phyloP scores from a whole-genome alignment of 176 grass and related monocot species.

The Avena eriantha region DNA sequence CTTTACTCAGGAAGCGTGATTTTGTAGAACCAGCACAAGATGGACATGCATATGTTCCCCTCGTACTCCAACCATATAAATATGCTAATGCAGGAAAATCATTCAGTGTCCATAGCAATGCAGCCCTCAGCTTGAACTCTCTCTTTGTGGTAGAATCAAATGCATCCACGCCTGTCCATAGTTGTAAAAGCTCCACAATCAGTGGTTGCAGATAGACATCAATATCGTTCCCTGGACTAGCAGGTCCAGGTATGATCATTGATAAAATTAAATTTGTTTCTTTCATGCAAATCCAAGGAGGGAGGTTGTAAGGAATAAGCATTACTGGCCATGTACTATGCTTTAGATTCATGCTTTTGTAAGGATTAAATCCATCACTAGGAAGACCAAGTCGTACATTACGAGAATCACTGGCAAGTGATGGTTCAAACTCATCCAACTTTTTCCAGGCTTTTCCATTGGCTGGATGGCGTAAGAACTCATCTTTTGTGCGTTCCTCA shows the following conservation, averaged over 20 bases:
- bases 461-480: neutral
- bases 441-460: slow-evolving; percentile 8
- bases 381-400: slow-evolving; percentile 7
- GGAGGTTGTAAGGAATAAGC: slow-evolving; percentile 34
- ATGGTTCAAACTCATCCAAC: neutral
- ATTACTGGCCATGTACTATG: slow-evolving; percentile 29
- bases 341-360: slow-evolving; percentile 11
- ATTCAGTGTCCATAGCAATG: neutral
- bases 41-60: neutral
- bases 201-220: slow-evolving; percentile 1
- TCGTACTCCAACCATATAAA: slow-evolving; percentile 2
- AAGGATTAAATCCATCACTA: slow-evolving; percentile 31
- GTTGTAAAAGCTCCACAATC: neutral
- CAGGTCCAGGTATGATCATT: slow-evolving; percentile 3
- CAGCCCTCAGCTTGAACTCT: neutral
- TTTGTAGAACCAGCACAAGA: neutral
- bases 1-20: neutral
- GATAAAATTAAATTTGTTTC: neutral
- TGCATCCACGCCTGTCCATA: neutral
- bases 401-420: neutral
- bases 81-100: slow-evolving; percentile 25
- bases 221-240: neutral
- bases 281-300: slow-evolving; percentile 26
- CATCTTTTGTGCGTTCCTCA: slow-evolving; percentile 22
- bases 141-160: neutral